These are phyloP conservation scores for Leccinum incarnatum DNA, from an alignment of 768 basidiomycete genomes.

Conservation along the genomic window DNA sequence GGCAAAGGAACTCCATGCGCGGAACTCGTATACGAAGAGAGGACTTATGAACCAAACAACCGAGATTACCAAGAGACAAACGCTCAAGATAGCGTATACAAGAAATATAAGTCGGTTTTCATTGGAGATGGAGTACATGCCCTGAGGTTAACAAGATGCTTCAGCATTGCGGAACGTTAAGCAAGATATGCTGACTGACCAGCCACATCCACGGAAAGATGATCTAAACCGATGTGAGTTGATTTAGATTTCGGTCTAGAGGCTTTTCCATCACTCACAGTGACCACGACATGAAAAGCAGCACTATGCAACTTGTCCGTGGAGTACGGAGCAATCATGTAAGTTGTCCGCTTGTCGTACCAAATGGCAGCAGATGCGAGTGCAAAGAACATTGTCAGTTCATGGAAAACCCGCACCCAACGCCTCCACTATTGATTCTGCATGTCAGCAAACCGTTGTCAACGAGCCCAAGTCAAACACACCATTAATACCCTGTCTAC, in stretches of 20 bases:
- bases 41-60: conserved; percentile 43
- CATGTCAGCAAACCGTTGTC: background rate
- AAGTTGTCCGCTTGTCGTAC: conserved; percentile 46
- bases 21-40: conserved; percentile 35
- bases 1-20: conserved; percentile 42
- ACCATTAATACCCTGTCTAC: conserved; percentile 52
- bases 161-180: background rate
- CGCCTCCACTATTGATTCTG: conserved; percentile 40
- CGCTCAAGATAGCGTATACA: conserved; percentile 39
- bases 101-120: conserved; percentile 42
- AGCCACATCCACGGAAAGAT: conserved; percentile 46
- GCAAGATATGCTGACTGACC: conserved; percentile 28
- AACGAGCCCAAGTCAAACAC: background rate
- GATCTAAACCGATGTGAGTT: conserved; percentile 28
- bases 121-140: conserved; percentile 46
- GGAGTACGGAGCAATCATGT: conserved; percentile 33
- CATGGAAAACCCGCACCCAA: conserved; percentile 46
- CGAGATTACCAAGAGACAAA: conserved; percentile 38
- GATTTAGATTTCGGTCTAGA: too few relatives aligned
- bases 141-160: conserved; percentile 31
- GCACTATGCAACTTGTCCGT: conserved; percentile 40
- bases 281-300: conserved; percentile 37
- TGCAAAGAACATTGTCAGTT: conserved; percentile 49
- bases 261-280: conserved; percentile 33
- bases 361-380: conserved; percentile 46